phyloP scores from a whole-genome alignment of 768 basidiomycete genomes.

The Ramaria rubella region DNA sequence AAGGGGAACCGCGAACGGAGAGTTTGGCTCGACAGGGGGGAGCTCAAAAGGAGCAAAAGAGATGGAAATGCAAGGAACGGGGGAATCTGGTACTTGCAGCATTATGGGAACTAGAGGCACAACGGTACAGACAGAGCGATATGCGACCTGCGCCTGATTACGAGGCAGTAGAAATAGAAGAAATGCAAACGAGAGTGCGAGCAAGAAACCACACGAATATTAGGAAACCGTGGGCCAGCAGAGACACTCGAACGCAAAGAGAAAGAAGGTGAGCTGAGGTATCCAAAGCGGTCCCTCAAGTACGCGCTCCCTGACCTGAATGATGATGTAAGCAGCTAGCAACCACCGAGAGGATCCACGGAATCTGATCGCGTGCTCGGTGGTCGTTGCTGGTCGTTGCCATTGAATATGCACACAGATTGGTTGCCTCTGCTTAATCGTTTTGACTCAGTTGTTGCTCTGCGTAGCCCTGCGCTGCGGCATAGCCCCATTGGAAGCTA shows the following conservation, averaged over 20 bases:
- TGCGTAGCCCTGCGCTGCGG: too few relatives aligned
- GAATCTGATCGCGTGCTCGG: too few relatives aligned
- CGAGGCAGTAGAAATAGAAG: not conserved
- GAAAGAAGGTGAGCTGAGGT: too few relatives aligned
- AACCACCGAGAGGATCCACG: too few relatives aligned
- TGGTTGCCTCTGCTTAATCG: too few relatives aligned
- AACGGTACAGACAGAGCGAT: not conserved
- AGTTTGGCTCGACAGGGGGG: not conserved
- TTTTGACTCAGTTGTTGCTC: too few relatives aligned
- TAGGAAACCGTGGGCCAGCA: not conserved
- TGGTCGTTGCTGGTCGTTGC: too few relatives aligned
- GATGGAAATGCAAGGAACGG: conserved; percentile 63
- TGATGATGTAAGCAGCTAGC: not conserved
- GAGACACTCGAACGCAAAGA: not conserved
- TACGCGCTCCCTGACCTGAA: too few relatives aligned
- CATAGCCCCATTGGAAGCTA: too few relatives aligned
- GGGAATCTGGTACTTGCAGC: conserved; percentile 27
- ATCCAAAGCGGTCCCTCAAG: too few relatives aligned
- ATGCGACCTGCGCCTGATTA: conserved; percentile 1
- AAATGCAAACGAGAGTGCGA: not conserved
- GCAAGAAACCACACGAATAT: not conserved
- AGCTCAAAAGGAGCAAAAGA: conserved; percentile 54
- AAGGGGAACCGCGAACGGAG: not conserved
- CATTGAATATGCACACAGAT: too few relatives aligned
- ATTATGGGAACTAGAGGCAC: not conserved